Evolutionary conservation across 2,329 filamentous ascomycete species (phyloP), one percentile per base, ranked within the genome.

Genomic region (Claviceps spartinae): DNA sequence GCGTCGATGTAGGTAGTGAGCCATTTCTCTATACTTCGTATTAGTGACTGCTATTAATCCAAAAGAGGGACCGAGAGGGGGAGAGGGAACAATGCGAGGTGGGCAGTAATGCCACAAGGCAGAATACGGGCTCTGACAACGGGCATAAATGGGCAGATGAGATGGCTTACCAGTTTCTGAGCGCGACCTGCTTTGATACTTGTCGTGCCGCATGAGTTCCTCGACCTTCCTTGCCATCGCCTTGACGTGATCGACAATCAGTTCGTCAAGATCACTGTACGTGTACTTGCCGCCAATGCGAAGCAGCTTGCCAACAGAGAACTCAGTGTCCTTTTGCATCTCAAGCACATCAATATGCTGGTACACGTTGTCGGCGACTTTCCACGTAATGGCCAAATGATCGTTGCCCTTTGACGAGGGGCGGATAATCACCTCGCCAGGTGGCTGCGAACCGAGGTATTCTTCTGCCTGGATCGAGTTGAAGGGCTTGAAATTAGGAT

Each of bases 341-440:
- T 98, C 93, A 41, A 98, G 77, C 37, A 98, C 91, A 67, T 98
- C 93, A 57, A 98, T 88, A 67, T 98, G 93, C 69, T 98, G 90
- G 67, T 90, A 98, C n/a, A 97, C 83, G 54, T 86, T 85, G 65
- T 97, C 89, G 1, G 88, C 85, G 14, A 98, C 90, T 73, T 98
- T 98, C 93, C 93, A 98, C 0, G 93, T 98, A 47, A 98, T 82
- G 7, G 91, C 89, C 52, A 98, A 75, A 71, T 98, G 93, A 66
- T 98, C 93, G 54, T 88, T 86, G 45, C 93, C 93, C 67, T 95
- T 95, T 30, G 89, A 95, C 1, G 89, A 96, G 3, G 93, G 91
- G 45, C 93, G 85, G 62, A 98, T 96, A 55, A 98, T 88, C 52
- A 94, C 85, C 66, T 97, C 93, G 48, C 93, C 93, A 6, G 83